These are phyloP conservation scores for Marsdenia floribunda DNA, from an alignment of 257 asterid species.

Conservation along the genomic window DNA sequence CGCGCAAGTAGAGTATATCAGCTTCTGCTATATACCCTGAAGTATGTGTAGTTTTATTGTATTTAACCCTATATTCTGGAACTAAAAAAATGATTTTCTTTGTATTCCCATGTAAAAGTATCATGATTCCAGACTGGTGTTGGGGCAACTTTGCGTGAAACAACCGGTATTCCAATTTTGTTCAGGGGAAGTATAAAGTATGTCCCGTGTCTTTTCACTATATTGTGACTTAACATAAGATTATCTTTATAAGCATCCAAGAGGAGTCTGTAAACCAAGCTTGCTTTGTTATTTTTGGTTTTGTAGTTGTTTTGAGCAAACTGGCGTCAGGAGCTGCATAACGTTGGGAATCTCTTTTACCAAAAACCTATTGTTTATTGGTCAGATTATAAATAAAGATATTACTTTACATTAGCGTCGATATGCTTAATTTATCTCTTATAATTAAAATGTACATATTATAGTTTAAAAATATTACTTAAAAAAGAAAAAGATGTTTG, in stretches of 20 bases:
- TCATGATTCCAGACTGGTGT: background rate
- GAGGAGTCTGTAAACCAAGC: background rate
- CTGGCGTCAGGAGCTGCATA: background rate
- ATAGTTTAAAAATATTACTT: too few relatives aligned
- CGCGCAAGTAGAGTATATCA: conserved; percentile 15
- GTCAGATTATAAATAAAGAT: too few relatives aligned
- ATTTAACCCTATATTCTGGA: background rate
- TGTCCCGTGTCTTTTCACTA: background rate
- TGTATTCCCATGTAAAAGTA: background rate
- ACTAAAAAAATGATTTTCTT: background rate
- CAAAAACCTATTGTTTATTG: too few relatives aligned
- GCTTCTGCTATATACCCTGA: background rate
- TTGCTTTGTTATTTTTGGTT: background rate
- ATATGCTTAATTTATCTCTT: too few relatives aligned
- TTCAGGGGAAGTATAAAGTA: background rate
- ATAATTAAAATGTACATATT: too few relatives aligned
- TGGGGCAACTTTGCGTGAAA: background rate
- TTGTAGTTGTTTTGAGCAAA: background rate
- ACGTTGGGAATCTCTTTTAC: background rate
- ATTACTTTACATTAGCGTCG: too few relatives aligned
- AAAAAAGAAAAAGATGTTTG: background rate
- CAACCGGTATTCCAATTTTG: background rate
- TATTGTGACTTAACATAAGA: background rate
- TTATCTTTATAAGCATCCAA: background rate
- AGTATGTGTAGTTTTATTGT: background rate